A percentile compares a stretch with the other conserved stretches of the same genome.
Evolutionary conservation across 73 alveolate genomes (phyloP).

Genomic region (Effrenium voratum): DNA sequence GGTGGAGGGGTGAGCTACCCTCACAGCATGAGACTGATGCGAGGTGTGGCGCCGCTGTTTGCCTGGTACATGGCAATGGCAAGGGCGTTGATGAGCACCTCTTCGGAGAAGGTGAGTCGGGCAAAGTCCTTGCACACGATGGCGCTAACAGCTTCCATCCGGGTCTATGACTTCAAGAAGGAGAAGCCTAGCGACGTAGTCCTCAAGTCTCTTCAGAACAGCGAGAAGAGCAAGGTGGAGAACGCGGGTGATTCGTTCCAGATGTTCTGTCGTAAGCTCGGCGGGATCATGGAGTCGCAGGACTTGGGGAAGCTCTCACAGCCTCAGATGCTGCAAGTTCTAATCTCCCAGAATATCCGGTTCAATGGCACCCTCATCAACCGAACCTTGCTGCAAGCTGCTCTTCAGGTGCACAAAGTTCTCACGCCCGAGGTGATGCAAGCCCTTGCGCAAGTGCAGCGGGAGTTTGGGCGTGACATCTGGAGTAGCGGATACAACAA

Average conservation of each 20-base stretch:
- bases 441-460: not conserved
- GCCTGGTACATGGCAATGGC: not conserved
- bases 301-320: too few species aligned
- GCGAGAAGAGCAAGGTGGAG: not conserved
- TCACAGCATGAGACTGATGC: not conserved
- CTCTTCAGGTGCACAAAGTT: not conserved
- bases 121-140: not conserved
- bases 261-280: not conserved
- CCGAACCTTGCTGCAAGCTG: not conserved
- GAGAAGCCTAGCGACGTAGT: not conserved
- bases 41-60: not conserved
- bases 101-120: not conserved
- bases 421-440: not conserved
- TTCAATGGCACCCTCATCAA: not conserved
- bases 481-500: not conserved
- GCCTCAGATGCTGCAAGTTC: not conserved
- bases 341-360: not conserved
- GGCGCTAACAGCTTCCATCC: not conserved
- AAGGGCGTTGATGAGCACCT: not conserved
- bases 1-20: not conserved
- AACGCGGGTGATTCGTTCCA: not conserved
- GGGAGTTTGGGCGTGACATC: not conserved
- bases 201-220: not conserved
- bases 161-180: not conserved
- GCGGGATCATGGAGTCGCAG: not conserved